A percentile compares a stretch with the other conserved stretches of the same genome.
Evolutionary conservation across 495 filamentous ascomycete genomes (phyloP).

Genomic region (Penicillium crystallinum): DNA sequence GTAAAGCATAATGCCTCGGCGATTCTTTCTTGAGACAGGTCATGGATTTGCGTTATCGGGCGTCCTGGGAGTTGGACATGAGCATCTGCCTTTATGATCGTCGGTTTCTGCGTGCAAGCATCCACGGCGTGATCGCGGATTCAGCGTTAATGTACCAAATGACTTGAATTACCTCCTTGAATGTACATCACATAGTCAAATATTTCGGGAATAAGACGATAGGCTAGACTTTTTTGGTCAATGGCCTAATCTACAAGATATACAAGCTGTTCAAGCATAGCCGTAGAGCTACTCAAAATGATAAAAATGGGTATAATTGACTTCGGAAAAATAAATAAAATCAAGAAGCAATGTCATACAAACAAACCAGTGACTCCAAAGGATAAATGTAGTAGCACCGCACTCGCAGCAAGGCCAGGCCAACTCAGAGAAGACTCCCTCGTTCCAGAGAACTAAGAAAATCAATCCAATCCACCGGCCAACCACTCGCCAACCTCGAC

Average conservation of each 20-base stretch:
- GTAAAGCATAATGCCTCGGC: too few relatives aligned
- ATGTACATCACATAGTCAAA: neutral
- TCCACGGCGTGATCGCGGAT: neutral
- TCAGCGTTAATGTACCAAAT: neutral
- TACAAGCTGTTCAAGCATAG: too few relatives aligned
- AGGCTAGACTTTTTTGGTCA: neutral
- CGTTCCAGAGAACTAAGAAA: neutral
- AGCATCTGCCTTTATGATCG: neutral
- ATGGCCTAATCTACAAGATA: too few relatives aligned
- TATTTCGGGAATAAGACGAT: neutral
- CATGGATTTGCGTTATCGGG: neutral
- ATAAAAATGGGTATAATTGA: conserved; percentile 19
- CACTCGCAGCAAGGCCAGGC: neutral
- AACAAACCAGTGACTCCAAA: conserved; percentile 3
- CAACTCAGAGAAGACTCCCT: neutral
- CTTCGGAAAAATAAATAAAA: neutral
- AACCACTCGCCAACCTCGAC: conserved; percentile 48
- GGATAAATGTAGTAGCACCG: neutral
- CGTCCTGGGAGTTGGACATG: neutral
- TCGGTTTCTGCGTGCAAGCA: neutral
- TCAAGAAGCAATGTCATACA: conserved; percentile 5
- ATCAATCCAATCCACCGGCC: conserved; percentile 41
- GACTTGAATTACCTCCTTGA: too few relatives aligned
- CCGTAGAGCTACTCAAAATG: neutral
- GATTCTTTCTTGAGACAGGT: neutral